Base-by-base conservation (phyloP, 1,139 yeast genomes). In the Kazachstania sp. region DNA sequence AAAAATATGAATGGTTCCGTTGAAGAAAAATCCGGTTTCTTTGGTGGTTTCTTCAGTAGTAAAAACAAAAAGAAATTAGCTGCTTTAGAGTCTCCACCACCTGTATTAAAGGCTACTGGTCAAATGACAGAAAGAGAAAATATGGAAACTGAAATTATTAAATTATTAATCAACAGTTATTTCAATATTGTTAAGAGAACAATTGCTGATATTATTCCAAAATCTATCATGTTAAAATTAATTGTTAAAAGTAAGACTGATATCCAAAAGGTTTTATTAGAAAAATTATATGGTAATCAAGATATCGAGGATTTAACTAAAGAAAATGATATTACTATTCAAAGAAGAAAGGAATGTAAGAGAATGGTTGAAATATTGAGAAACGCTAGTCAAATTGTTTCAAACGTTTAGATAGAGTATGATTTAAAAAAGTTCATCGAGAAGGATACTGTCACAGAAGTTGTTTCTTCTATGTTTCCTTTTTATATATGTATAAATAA, bases 21-120 rank as follows among this genome's bases (percentile, higher is more conserved):
- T 0, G 65, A 63, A 45, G 75, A 74, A 45, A 61, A 71, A 53
- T 78, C 80, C 45, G 94, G 95, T 1, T 92, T 92, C 71, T 92
- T 92, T 65, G 95, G 97, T 46, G 95, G 96, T 0, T 90, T 92
- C 67, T 92, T 92, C 69, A 80, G 94, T 18, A 80, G 94, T 8
- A 88, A 92, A 68, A 90, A 88, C 68, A 92, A 90, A 70, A 90
- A 90, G 77, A 82, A 95, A 69, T 75, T 90, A 61, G 97, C 94
- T 41, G 83, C 90, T 30, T 86, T 92, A 95, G 98, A 92, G 67
- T 90, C 96, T 1, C 98, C 98, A 44, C 98, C 98, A 39, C 81
- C 95, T 37, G 90, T 88, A 13, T 79, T 92, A 65, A 85, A 92
- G 67, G 98, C 98, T 6, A 81, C 95, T 23, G 97, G 97, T 39